Evolutionary conservation across 2,329 filamentous ascomycete genomes (phyloP).

Genomic region (Cytospora paraplurivora): DNA sequence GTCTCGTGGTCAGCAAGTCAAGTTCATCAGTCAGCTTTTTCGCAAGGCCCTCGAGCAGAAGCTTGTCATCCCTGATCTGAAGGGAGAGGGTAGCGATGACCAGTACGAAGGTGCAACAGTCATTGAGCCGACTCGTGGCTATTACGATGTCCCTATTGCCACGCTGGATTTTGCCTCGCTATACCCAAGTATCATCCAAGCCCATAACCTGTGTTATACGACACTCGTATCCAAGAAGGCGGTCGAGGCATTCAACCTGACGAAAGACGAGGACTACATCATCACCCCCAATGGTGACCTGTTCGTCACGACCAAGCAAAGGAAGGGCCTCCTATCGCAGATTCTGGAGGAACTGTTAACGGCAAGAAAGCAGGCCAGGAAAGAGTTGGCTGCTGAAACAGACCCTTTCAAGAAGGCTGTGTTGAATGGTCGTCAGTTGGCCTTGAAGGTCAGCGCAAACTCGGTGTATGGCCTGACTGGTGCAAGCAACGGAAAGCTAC

Average conservation of each 20-base stretch:
- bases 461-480: constrained; percentile 97
- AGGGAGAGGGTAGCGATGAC: constrained; percentile 71
- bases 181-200: constrained; percentile 98
- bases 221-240: constrained; percentile 80
- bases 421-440: constrained; percentile 93
- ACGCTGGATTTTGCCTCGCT: constrained; percentile 98
- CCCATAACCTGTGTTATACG: constrained; percentile 97
- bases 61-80: constrained; percentile 88
- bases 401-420: constrained; percentile 98
- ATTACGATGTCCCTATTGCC: constrained; percentile 92
- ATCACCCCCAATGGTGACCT: constrained; percentile 92
- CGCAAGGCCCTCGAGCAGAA: constrained; percentile 92
- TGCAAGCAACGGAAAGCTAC: constrained; percentile 92
- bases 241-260: constrained; percentile 73
- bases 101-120: constrained; percentile 98
- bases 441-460: constrained; percentile 95
- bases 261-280: constrained; percentile 94
- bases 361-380: constrained; percentile 95
- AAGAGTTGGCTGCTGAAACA: constrained; percentile 82
- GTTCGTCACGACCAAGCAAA: constrained; percentile 84
- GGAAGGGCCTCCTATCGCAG: constrained; percentile 89
- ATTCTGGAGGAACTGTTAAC: constrained; percentile 91
- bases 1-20: constrained; percentile 91
- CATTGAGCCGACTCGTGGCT: constrained; percentile 90
- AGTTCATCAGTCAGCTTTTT: constrained; percentile 96